Evolutionary conservation across 805 yeast genomes (phyloP), one percentile per base, ranked within the genome.

Genomic region (Wickerhamiella galacta): DNA sequence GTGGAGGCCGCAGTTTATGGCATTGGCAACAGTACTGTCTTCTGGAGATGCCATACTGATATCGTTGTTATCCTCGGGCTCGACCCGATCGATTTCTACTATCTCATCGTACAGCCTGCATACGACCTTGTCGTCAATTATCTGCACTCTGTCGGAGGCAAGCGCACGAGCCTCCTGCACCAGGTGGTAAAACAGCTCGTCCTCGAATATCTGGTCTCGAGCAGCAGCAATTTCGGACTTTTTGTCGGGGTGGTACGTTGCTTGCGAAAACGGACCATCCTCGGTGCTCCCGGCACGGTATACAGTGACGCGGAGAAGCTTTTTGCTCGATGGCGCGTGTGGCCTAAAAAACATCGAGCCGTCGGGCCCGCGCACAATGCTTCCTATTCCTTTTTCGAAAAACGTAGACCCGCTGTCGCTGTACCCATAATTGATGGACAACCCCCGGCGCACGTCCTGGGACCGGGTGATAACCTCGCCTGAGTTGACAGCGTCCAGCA

Each of bases 401-500:
- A 70, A 81, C 15, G 61, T 68, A 1, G 93, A 79, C 0, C 96
- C 98, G 0, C 93, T 72, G 52, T 85, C 95, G 12, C 77, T 85
- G 56, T 70, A 87, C 0, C 96, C 96, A 48, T 78, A 90, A 45
- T 79, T 81, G 23, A 87, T 76, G 3, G 87, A 92, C 27, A 85
- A 58, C 7, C 70, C 67, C 14, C 70, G 61, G 0, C 63, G 52
- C 5, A 63, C 61, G 6, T 71, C 72, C 35, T 69, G 74, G 34
- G 72, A 64, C 43, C 77, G 79, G 46, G 75, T 73, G 9, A 85
- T 52, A 1, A 73, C 71, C 47, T 80, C 93, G 36, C 64, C 66
- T 15, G 46, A 42, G 20, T 49, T 46, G 6, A 54, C 66, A 3
- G 65, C 55, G 6, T 55, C 53, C 15, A 56, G 39, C 31, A 66